Evolutionary conservation across 1,284 basidiomycete genomes (phyloP).

Genomic region (Trametes sp.): DNA sequence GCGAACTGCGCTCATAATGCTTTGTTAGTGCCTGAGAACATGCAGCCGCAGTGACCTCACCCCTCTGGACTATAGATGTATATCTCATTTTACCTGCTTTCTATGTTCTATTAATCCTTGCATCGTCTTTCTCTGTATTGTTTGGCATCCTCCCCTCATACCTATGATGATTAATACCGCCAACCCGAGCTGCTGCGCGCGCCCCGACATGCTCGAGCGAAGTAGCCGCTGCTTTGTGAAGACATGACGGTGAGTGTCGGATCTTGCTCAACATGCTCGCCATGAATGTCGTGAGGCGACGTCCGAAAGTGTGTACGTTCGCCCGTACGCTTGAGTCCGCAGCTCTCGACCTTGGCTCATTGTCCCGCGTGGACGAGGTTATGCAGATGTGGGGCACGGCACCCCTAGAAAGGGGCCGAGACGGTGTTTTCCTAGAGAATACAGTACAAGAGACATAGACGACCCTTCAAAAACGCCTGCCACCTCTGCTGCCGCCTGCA

Average conservation of each 20-base stretch:
- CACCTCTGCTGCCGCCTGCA: conserved; percentile 41
- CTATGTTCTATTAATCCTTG: conserved; percentile 32
- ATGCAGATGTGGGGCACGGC: no score
- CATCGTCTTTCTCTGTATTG: conserved; percentile 24
- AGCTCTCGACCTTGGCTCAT: no score
- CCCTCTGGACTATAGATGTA: conserved; percentile 40
- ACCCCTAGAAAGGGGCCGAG: no score
- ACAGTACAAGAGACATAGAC: not conserved
- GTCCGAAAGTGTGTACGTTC: no score
- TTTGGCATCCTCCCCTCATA: conserved; percentile 28
- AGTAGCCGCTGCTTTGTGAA: no score
- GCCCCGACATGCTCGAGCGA: no score
- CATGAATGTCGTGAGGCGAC: no score
- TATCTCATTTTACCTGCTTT: conserved; percentile 28
- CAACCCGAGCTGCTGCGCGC: not conserved
- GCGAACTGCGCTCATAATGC: not conserved
- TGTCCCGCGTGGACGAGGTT: no score
- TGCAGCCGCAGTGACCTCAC: conserved; percentile 39
- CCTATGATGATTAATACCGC: conserved; percentile 23
- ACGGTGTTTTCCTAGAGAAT: no score
- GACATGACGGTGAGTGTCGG: no score
- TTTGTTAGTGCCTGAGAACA: conserved; percentile 45
- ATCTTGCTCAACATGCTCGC: no score
- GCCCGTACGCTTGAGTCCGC: no score
- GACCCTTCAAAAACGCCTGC: conserved; percentile 32